A percentile compares a stretch with the other conserved stretches of the same genome.
Evolutionary conservation across 192 early-diverging fungal species (phyloP).

Genomic region (Chytriomyces sp.): DNA sequence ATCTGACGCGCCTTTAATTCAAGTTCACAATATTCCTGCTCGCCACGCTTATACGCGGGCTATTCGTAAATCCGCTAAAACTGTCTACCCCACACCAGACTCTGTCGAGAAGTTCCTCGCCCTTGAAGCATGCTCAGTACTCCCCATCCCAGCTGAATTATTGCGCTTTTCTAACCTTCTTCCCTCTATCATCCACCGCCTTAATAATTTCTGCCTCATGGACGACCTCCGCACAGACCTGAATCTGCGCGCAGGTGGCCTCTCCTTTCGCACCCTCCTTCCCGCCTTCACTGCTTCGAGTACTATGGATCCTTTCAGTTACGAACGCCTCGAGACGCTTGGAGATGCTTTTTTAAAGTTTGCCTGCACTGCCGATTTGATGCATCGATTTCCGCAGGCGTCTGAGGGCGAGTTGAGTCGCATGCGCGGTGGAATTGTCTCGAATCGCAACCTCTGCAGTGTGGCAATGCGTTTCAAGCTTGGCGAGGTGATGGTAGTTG

Average conservation of each 20-base stretch:
- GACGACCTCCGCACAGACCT: conserved; percentile 31
- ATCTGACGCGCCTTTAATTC: conserved; percentile 28
- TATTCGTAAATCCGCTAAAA: background rate
- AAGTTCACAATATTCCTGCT: conserved; percentile 29
- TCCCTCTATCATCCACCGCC: conserved; percentile 42
- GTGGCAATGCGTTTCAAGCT: conserved; percentile 56
- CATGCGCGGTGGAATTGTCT: conserved; percentile 71
- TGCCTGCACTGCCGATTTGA: conserved; percentile 67
- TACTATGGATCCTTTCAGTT: conserved; percentile 70
- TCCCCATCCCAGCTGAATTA: conserved; percentile 40
- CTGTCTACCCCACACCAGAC: background rate
- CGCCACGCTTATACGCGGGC: conserved; percentile 18
- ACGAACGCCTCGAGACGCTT: conserved; percentile 86
- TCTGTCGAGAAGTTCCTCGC: conserved; percentile 17
- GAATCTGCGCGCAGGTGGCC: conserved; percentile 14
- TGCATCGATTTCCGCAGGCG: conserved; percentile 63
- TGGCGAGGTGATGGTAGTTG: conserved; percentile 62
- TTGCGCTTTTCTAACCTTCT: conserved; percentile 26
- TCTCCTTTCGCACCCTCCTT: conserved; percentile 31
- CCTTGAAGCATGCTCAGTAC: conserved; percentile 37
- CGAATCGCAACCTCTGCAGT: conserved; percentile 71
- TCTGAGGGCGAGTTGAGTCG: conserved; percentile 82
- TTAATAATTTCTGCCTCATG: conserved; percentile 35
- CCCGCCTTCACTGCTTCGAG: conserved; percentile 74
- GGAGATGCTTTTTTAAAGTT: conserved; percentile 90